Percentiles rank a stretch among this genome's conserved stretches.
Evolutionary conservation across 352 stramenopile genomes (phyloP).

Genomic region (Globisporangium abappressorium): DNA sequence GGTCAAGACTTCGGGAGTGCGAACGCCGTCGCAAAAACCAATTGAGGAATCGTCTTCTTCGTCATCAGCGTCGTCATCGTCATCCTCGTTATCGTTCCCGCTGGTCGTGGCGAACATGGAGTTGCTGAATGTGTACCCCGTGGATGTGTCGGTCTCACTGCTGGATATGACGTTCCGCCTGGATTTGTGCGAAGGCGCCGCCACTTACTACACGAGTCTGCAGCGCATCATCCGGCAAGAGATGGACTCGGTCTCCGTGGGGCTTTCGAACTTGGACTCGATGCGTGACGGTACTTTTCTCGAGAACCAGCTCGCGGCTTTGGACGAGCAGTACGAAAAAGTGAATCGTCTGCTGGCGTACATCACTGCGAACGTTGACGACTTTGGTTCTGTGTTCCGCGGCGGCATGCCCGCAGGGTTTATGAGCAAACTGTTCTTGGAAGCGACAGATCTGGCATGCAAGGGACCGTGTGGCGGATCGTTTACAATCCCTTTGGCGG

Average conservation of each 20-base stretch:
- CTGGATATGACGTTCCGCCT: constrained; percentile 62
- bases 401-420: constrained; percentile 54
- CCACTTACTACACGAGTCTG: constrained; percentile 53
- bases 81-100: constrained; percentile 18
- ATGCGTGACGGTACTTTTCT: constrained; percentile 57
- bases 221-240: constrained; percentile 67
- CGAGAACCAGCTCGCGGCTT: constrained; percentile 41
- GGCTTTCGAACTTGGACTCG: constrained; percentile 49
- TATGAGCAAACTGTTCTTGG: constrained; percentile 46
- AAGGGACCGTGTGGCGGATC: constrained; percentile 64
- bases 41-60: constrained; percentile 5
- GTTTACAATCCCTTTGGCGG: constrained; percentile 55
- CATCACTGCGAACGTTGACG: constrained; percentile 60
- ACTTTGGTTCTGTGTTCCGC: constrained; percentile 56
- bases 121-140: constrained; percentile 63
- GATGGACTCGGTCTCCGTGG: constrained; percentile 62
- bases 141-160: constrained; percentile 67
- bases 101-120: constrained; percentile 45
- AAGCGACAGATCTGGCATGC: constrained; percentile 53
- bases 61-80: background rate
- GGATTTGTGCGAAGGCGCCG: constrained; percentile 52
- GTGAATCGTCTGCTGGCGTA: constrained; percentile 49
- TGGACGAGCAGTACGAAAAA: constrained; percentile 60
- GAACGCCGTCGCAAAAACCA: constrained; percentile 5
- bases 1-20: background rate